Conservation (phyloP, 306 rosid species). For the Cucurbita maxima region DNA sequence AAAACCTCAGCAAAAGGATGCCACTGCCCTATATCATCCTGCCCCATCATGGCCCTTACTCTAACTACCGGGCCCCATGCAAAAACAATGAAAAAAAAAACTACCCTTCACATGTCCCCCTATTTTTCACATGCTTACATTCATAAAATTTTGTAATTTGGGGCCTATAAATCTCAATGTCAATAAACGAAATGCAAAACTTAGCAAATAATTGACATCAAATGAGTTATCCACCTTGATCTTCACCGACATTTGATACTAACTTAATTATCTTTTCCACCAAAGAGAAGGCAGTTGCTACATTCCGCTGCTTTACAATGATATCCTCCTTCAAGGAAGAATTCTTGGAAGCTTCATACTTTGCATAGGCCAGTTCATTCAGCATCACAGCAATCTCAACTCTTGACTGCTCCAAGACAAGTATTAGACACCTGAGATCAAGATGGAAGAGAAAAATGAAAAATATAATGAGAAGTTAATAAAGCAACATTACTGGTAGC, state of each 20-base stretch:
- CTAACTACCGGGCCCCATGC: not conserved
- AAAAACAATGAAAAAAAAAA: too few species aligned
- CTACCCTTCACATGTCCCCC: too few species aligned
- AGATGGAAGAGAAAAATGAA: not conserved
- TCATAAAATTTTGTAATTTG: not conserved
- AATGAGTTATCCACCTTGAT: conserved; percentile 37
- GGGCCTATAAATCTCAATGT: not conserved
- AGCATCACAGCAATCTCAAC: conserved; percentile 89
- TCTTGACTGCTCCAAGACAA: conserved; percentile 85
- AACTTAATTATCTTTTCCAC: conserved; percentile 73
- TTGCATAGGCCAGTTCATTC: conserved; percentile 76
- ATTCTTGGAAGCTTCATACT: conserved; percentile 63
- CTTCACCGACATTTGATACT: conserved; percentile 41
- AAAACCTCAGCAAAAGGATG: too few species aligned
- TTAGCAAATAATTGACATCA: not conserved
- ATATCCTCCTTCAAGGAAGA: conserved; percentile 39
- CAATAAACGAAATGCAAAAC: not conserved
- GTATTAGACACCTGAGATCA: conserved; percentile 60
- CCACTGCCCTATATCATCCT: not conserved
- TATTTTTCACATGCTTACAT: too few species aligned
- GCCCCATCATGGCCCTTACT: not conserved
- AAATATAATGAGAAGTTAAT: not conserved
- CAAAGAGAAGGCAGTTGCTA: conserved; percentile 71
- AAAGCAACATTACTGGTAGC: not conserved
- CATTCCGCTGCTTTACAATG: conserved; percentile 39